Conservation (phyloP, 2,329 filamentous ascomycete species). For the Aspergillus brasiliensis region DNA sequence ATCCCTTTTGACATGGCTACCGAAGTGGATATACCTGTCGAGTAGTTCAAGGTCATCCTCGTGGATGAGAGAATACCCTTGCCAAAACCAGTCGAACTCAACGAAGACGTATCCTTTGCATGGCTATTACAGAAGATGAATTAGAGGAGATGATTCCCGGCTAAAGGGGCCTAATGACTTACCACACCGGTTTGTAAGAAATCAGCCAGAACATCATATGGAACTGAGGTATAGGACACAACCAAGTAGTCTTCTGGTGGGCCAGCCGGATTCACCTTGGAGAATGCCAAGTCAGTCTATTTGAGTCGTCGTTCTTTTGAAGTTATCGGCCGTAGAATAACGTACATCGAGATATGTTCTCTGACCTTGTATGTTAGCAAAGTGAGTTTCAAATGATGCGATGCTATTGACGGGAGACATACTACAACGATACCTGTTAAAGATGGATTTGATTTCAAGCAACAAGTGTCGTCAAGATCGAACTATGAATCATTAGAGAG, state of each 20-base stretch:
- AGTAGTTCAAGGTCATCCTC: slow-evolving; percentile 53
- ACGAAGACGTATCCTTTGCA: slow-evolving; percentile 56
- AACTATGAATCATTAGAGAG: slow-evolving; percentile 9
- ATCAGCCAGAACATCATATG: slow-evolving; percentile 29
- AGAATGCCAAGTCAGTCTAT: background rate
- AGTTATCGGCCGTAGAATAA: background rate
- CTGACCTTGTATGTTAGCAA: slow-evolving; percentile 10
- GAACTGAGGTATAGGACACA: slow-evolving; percentile 31
- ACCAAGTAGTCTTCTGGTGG: slow-evolving; percentile 36
- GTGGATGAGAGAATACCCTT: slow-evolving; percentile 47
- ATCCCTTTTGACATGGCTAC: slow-evolving; percentile 57
- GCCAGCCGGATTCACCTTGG: slow-evolving; percentile 24
- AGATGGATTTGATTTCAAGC: slow-evolving; percentile 22
- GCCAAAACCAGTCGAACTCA: slow-evolving; percentile 35
- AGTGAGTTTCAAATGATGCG: background rate
- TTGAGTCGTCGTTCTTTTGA: background rate
- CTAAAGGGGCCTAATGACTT: background rate
- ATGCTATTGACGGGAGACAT: slow-evolving; percentile 8
- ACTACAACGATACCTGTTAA: slow-evolving; percentile 23
- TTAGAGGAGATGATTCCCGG: background rate
- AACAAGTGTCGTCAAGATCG: slow-evolving; percentile 23
- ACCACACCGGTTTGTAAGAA: slow-evolving; percentile 27
- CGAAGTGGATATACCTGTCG: slow-evolving; percentile 57
- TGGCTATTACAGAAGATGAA: slow-evolving; percentile 34
- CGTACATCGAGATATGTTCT: slow-evolving; percentile 21